Evolutionary conservation across 2,329 filamentous ascomycete genomes (phyloP).

Genomic region (Fusarium sp.): DNA sequence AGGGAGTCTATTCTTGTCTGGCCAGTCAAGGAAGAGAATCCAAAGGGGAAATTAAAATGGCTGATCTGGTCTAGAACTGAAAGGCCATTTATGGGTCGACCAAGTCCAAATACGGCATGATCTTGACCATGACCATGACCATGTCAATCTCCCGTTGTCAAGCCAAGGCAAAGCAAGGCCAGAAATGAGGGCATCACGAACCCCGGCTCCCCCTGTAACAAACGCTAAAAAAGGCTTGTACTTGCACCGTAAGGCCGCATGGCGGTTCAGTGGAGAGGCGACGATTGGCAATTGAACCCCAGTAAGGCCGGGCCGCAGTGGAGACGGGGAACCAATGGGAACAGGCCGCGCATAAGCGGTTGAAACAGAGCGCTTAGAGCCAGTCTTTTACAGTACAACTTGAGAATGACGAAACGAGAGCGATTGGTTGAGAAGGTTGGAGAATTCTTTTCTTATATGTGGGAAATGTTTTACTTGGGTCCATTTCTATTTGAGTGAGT

Average conservation of each 20-base stretch:
- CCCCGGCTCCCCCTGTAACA: constrained; percentile 10
- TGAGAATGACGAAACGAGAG: constrained; percentile 10
- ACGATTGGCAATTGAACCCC: constrained; percentile 37
- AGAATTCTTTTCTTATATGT: constrained; percentile 7
- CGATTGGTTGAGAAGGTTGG: constrained; percentile 27
- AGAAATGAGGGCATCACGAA: constrained; percentile 31
- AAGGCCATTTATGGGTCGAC: constrained; percentile 25
- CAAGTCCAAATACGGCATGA: constrained; percentile 19
- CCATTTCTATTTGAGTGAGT: neutral
- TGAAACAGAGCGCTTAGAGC: constrained; percentile 45
- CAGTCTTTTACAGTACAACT: constrained; percentile 18
- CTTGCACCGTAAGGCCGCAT: constrained; percentile 33
- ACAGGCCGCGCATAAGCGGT: constrained; percentile 30
- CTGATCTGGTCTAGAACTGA: constrained; percentile 34
- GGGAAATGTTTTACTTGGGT: constrained; percentile 14
- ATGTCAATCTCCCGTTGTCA: neutral
- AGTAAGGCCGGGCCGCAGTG: constrained; percentile 32
- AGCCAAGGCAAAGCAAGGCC: neutral
- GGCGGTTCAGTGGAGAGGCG: constrained; percentile 32
- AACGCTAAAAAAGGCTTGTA: constrained; percentile 9
- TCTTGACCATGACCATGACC: neutral
- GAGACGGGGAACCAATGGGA: constrained; percentile 35
- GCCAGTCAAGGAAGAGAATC: constrained; percentile 7
- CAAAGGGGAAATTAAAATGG: constrained; percentile 32
- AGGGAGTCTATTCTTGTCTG: constrained; percentile 32